Base-by-base conservation (phyloP, 306 rosid species). In the Castanea mollissima region DNA sequence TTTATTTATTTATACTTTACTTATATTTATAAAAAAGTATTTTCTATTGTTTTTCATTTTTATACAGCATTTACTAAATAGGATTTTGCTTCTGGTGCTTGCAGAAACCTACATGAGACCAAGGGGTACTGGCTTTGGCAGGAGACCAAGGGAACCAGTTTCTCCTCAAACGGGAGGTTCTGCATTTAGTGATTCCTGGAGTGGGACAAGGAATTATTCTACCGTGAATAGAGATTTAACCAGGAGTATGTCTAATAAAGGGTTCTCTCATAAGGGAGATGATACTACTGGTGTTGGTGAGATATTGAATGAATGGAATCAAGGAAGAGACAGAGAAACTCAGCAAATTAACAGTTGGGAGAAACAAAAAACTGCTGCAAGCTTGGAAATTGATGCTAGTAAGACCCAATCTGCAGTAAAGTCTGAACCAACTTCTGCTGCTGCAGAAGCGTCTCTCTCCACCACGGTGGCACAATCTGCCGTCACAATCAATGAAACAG, bases 131-230 rank as follows among this genome's bases (percentile, higher is more conserved):
- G 88, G 88, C 64, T 93, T 91, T 88, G 89, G 95, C 76, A 84
- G 94, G 86, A 91, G 91, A 81, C 92, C 86, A 19, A 89, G 91
- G 83, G 98, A 96, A 65, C 83, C 85, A 21, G 81, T 81, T 85
- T 96, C 99, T 81, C 99, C 99, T 75, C 82, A 91, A 64, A 85
- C 88, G 71, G 90, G 88, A 52, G 94, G 85, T 81, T 78, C 97
- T 59, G 57, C 78, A 64, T 79, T 86, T 57, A 85, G 81, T 82
- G 98, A 93, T 85, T 75, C 94, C 72, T 91, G 99, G 96, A 85
- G 86, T 85, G 98, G 91, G 79, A 60, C 86, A 20, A 87, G 92
- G 79, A 96, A 83, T 82, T 85, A 87, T 85, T 85, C 92, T 54
- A 87, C 67, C 55, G 60, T 27, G 27, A 90, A 82, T 85, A 90